Conservation (phyloP, 169 alveolate species). For the Babesia bigemina region DNA sequence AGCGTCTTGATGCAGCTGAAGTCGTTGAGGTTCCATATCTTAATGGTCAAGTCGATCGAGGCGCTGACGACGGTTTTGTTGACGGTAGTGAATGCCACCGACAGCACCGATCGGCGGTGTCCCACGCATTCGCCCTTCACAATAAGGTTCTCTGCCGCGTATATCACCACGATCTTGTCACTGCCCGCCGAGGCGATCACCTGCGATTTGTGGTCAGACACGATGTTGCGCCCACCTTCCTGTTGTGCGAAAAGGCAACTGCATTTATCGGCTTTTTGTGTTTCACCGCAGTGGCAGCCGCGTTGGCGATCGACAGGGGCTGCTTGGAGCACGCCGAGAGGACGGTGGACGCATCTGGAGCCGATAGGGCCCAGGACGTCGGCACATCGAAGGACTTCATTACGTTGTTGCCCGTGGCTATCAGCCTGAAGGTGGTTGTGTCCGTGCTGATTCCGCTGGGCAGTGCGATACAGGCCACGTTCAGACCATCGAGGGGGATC, state of each 20-base stretch:
- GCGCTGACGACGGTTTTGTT: conserved; percentile 61
- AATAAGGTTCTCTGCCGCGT: conserved; percentile 45
- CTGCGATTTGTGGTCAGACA: neutral
- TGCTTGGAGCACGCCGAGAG: neutral
- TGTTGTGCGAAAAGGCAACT: conserved; percentile 60
- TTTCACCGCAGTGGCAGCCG: conserved; percentile 44
- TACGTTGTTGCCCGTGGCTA: conserved; percentile 50
- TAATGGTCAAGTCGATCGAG: conserved; percentile 60
- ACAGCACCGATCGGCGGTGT: conserved; percentile 58
- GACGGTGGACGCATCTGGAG: neutral
- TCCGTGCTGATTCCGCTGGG: conserved; percentile 17
- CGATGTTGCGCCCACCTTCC: conserved; percentile 33
- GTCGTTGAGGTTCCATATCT: conserved; percentile 64
- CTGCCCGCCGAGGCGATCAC: conserved; percentile 53
- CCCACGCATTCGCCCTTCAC: conserved; percentile 66
- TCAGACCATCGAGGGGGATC: conserved; percentile 24
- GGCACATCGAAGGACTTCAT: conserved; percentile 41
- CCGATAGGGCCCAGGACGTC: neutral
- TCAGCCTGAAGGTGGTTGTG: conserved; percentile 2
- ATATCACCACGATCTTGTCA: conserved; percentile 64
- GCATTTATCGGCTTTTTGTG: conserved; percentile 62
- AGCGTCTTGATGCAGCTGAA: conserved; percentile 63
- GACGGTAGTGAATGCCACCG: conserved; percentile 44
- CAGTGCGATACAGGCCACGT: conserved; percentile 31
- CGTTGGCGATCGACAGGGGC: neutral